Base-by-base conservation (phyloP, 2,329 filamentous ascomycete genomes). In the Aspergillus sp. region DNA sequence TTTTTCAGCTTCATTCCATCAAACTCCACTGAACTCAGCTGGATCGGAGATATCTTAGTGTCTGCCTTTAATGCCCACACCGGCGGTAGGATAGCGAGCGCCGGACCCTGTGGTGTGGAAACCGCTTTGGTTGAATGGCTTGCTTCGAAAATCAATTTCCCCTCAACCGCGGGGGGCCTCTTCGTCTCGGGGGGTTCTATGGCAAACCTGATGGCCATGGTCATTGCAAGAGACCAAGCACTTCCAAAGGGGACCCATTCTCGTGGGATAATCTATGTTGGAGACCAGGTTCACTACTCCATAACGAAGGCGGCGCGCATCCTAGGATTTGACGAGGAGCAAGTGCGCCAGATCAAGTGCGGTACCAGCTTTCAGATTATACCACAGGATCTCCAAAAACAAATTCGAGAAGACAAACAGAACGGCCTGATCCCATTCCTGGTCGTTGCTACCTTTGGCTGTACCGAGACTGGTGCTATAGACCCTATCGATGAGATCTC, bases 181-280 rank as follows among this genome's bases (percentile, higher is more conserved):
- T 63, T 57, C 6, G 58, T 63, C 3, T 59, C 57, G 6, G 56
- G 62, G 4, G 62, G 55, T 1, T 64, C 62, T 0, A 57, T 64
- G 46, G 59, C 62, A 4, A 64, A 62, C 20, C 19, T 64, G 41
- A 57, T 51, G 8, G 60, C 59, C 9, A 45, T 64, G 5, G 26
- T 52, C 1, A 35, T 54, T 17, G 61, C 61, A 9, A 58, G 62
- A 19, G 60, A 64, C 20, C 35, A 59, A 20, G 45, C 20, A 9
- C 44, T 64, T 2, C 26, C 26, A 1, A 38, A 19, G 2, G 24
- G 17, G 3, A 17, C 54, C 10, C 24, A 45, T 4, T 20, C 47
- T 3, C 17, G 35, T 2, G 59, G 52, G 2, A 48, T 58, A 1
- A 53, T 54, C 8, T 63, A 63, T 30, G 40, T 60, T 10, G 57